Evolutionary conservation across 345 rosid species (phyloP), one percentile per base, ranked within the genome.

Genomic region (Erysimum cheiranthoides): DNA sequence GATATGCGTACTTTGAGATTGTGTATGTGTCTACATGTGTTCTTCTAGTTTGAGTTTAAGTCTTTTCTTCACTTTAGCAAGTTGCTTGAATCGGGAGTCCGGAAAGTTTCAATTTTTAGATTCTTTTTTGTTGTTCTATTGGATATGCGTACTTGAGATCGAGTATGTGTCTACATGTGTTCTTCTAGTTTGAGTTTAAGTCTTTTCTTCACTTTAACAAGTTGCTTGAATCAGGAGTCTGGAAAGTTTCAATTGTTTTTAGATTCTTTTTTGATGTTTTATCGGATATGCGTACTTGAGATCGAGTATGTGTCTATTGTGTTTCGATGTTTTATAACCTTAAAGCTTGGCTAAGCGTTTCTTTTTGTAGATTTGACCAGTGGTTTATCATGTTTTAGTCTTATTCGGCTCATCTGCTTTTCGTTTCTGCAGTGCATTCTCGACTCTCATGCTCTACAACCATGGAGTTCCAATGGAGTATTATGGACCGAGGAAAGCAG

Each of bases 401-500:
- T 30, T 18, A 10, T 59, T 75, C 4, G 11, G 25, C 35, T 75
- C 14, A 61, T 61, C 31, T 61, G 65, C 3, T 5, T 52, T n/a
- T 54, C 2, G 16, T 70, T 36, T 16, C 13, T 75, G 80, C 81
- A 95, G 99, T 75, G 99, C 86, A 50, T 95, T 72, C 59, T 97
- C 99, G 5, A 89, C 88, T 10, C 92, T 95, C 70, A 90, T 85
- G 85, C 82, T 95, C 40, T 92, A 87, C 80, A 82, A 79, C 71
- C 93, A 92, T 74, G 99, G 99, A 18, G 87, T 89, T 57, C 86
- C 96, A 17, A 81, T 84, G 52, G 99, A 90, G 28, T 95, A 95
- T 66, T 66, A 88, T 50, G 99, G 99, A 57, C 97, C 98, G 0
- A 88, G 99, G 74, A 86, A 92, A 83, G 86, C 99, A 5, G 94